These are phyloP conservation scores for Coniella vitis DNA, from an alignment of 2,329 filamentous ascomycete genomes.

Conservation along the genomic window DNA sequence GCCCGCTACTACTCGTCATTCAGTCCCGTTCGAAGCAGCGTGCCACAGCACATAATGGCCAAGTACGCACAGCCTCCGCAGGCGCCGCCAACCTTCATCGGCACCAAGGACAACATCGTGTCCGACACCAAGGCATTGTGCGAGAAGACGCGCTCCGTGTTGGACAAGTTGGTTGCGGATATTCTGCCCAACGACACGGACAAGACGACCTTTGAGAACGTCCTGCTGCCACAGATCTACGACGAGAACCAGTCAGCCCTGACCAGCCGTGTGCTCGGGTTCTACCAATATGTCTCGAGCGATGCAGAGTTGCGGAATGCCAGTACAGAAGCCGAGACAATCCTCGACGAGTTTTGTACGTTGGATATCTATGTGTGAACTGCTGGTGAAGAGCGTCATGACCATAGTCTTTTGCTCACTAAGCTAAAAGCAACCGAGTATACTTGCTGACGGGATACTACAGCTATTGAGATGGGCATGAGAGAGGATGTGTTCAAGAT, in stretches of 20 bases:
- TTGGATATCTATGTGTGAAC: not conserved
- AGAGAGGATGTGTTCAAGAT: conserved; percentile 71
- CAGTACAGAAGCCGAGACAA: conserved; percentile 67
- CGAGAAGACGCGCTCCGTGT: conserved; percentile 51
- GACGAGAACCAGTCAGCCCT: conserved; percentile 62
- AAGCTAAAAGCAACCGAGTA: no score
- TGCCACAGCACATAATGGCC: conserved; percentile 54
- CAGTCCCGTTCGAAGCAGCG: conserved; percentile 27
- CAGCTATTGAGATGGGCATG: conserved; percentile 66
- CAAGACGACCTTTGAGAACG: conserved; percentile 47
- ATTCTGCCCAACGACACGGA: conserved; percentile 43
- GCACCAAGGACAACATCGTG: conserved; percentile 62
- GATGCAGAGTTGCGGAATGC: conserved; percentile 65
- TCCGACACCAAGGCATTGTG: conserved; percentile 61
- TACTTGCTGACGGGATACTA: not conserved
- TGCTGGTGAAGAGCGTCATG: not conserved
- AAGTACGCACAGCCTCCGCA: conserved; percentile 71
- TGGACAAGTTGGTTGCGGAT: conserved; percentile 62
- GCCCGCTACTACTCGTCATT: conserved; percentile 25
- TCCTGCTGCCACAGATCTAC: conserved; percentile 59
- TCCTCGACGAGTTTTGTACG: conserved; percentile 62
- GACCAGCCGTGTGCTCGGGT: conserved; percentile 60
- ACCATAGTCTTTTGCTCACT: no score
- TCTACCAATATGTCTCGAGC: conserved; percentile 73
- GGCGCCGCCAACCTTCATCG: conserved; percentile 69